Base-by-base conservation (phyloP, 2,329 filamentous ascomycete genomes). In the Tolypocladium ovalisporum region DNA sequence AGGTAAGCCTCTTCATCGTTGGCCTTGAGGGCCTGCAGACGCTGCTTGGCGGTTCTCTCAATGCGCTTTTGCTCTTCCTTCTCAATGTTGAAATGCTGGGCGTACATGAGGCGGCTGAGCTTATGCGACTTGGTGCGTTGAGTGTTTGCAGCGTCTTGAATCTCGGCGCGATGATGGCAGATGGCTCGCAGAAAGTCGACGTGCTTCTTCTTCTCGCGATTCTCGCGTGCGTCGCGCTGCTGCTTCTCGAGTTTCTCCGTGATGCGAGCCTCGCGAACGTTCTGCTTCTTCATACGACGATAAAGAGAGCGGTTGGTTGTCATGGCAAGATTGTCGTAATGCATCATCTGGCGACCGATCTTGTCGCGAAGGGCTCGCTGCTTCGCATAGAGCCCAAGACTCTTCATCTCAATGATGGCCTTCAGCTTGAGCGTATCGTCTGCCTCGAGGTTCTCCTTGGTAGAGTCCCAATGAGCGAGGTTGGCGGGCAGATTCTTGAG, bases 191-290 rank as follows among this genome's bases (percentile, higher is more conserved):
- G 81, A 73, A 96, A 96, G 70, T 97, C 93, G 60, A 82, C 84
- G 68, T 97, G 93, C 76, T 95, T 96, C 84, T 96, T 94, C 85
- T 96, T 96, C 76, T 99, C 94, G 61, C 95, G 89, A 63, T 89
- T 90, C 76, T 97, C 93, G 58, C 94, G 89, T 47, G 92, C 93
- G 71, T 97, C 93, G 58, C 94, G 90, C 71, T 99, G 94, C 72
- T 99, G 92, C 76, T 97, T 97, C 82, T 99, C 94, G 2, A 99
- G 84, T 74, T 97, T 99, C 81, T 99, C 94, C 0, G 94, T 99
- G 63, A 99, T 95, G 58, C 93, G 88, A 57, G 94, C 94, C 75
- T 99, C 94, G 39, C 93, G 87, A 54, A 97, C 81, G 54, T 88
- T 96, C 73, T 97, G 93, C 77, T 97, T 97, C 86, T 99, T 99